These are phyloP conservation scores for Colletotrichum tanaceti DNA, from an alignment of 2,329 filamentous ascomycete genomes.

Conservation along the genomic window DNA sequence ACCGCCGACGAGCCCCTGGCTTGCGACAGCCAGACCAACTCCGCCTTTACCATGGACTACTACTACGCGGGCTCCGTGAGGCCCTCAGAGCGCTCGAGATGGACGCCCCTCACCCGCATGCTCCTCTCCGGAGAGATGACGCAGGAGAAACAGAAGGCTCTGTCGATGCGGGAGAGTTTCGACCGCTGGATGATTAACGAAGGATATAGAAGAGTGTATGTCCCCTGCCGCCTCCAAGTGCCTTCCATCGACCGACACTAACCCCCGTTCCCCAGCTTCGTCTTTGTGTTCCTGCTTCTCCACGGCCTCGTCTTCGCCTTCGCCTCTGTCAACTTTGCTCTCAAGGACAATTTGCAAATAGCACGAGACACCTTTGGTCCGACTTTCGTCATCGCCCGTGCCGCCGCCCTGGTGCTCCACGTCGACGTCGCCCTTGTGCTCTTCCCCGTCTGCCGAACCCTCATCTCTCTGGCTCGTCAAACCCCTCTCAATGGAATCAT, in stretches of 20 bases:
- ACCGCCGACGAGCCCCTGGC: conserved; percentile 24
- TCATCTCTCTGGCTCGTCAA: conserved; percentile 83
- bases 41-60: conserved; percentile 49
- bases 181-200: conserved; percentile 93
- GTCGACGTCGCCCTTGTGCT: conserved; percentile 84
- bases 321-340: conserved; percentile 81
- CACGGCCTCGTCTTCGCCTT: conserved; percentile 84
- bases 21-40: conserved; percentile 27
- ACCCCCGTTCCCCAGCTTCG: conserved; percentile 66
- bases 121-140: conserved; percentile 86
- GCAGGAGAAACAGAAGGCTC: conserved; percentile 75
- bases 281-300: conserved; percentile 78
- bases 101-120: conserved; percentile 85
- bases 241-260: conserved; percentile 17
- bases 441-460: conserved; percentile 84
- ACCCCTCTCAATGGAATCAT: conserved; percentile 88
- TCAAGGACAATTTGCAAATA: conserved; percentile 78
- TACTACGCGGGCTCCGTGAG: conserved; percentile 53
- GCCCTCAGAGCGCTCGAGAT: conserved; percentile 79
- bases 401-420: conserved; percentile 81
- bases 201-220: conserved; percentile 82
- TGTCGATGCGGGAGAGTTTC: conserved; percentile 78
- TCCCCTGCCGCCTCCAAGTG: conserved; percentile 42
- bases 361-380: conserved; percentile 77
- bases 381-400: conserved; percentile 80